These are phyloP conservation scores for Kwoniella heveanensis DNA, from an alignment of 768 basidiomycete species.

Conservation along the genomic window DNA sequence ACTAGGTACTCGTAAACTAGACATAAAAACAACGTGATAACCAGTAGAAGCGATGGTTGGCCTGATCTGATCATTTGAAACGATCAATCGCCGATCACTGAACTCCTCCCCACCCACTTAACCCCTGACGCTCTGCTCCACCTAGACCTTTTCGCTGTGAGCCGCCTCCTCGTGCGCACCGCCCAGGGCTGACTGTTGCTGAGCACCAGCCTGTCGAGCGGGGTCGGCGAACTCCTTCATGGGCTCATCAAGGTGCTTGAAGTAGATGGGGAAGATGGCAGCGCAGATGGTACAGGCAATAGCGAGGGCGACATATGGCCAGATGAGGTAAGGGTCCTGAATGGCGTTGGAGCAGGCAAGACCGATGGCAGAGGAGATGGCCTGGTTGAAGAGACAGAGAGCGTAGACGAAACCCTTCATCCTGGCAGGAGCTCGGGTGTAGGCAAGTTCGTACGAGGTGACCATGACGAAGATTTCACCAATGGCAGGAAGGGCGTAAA, in stretches of 20 bases:
- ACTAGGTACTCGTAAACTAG: too few relatives aligned
- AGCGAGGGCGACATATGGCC: conserved; percentile 47
- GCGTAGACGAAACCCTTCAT: conserved; percentile 57
- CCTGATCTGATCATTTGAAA: too few relatives aligned
- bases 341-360: conserved; percentile 49
- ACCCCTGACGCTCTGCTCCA: too few relatives aligned
- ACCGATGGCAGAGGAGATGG: conserved; percentile 50
- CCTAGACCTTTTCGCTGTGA: background rate
- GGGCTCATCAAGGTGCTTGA: conserved; percentile 49
- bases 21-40: too few relatives aligned
- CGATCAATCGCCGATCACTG: too few relatives aligned
- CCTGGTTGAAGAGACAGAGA: conserved; percentile 47
- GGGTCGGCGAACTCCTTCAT: conserved; percentile 34
- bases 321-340: conserved; percentile 55
- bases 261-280: conserved; percentile 45
- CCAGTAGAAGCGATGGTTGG: too few relatives aligned
- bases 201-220: conserved; percentile 38
- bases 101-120: too few relatives aligned
- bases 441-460: conserved; percentile 55
- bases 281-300: conserved; percentile 38
- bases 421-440: conserved; percentile 52
- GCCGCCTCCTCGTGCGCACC: background rate
- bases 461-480: conserved; percentile 55
- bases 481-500: conserved; percentile 42
- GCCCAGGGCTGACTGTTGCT: background rate